A percentile compares a stretch with the other conserved stretches of the same genome.
Evolutionary conservation across 73 alveolate genomes (phyloP).

Genomic region (Paramecium primaurelia): DNA sequence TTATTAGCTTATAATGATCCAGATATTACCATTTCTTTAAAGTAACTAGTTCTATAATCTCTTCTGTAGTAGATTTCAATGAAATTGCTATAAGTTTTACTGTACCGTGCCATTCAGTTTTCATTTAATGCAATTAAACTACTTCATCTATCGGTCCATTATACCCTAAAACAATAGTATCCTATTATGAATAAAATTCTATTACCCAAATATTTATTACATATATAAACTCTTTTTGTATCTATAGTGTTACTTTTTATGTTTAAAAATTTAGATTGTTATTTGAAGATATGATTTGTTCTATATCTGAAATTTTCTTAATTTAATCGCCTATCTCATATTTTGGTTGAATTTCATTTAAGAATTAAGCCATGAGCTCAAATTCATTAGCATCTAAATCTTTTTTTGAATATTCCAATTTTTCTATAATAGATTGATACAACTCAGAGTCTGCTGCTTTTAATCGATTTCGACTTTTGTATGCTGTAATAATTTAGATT

Average conservation of each 20-base stretch:
- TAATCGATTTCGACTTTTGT: not conserved
- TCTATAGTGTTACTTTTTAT: not conserved
- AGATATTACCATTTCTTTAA: not conserved
- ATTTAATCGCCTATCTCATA: not conserved
- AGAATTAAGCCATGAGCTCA: not conserved
- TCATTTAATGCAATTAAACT: not conserved
- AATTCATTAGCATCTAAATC: not conserved
- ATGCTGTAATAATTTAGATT: not conserved
- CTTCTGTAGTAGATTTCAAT: not conserved
- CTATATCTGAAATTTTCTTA: not conserved
- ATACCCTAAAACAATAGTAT: not conserved
- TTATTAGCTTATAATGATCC: not conserved
- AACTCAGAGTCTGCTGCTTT: not conserved
- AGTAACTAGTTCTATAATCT: not conserved
- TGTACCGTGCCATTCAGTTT: not conserved
- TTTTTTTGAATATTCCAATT: not conserved
- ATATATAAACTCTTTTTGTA: not conserved
- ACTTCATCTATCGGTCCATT: not conserved
- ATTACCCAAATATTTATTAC: not conserved
- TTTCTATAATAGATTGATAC: not conserved
- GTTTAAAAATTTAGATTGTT: not conserved
- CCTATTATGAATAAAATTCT: not conserved
- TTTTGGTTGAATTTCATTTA: not conserved
- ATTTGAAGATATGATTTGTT: not conserved
- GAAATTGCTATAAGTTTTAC: not conserved